A percentile compares a stretch with the other conserved stretches of the same genome.
These are phyloP conservation scores for Nasturtium officinale DNA, from an alignment of 345 rosid species.

Conservation along the genomic window DNA sequence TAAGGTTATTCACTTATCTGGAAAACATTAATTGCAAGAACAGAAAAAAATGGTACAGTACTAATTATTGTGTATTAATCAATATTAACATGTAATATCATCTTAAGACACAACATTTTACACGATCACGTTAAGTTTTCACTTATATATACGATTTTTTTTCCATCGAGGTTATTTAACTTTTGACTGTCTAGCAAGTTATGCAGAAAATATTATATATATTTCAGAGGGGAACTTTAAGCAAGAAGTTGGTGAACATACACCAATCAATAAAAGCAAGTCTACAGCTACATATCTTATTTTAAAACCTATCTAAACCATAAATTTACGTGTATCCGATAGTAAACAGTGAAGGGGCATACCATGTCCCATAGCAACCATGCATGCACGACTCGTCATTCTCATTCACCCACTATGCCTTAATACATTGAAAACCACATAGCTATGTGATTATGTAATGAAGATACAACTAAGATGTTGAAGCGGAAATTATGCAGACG, in stretches of 20 bases:
- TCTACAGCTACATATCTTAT: constrained; percentile 34
- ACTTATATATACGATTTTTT: not conserved
- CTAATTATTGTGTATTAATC: no score
- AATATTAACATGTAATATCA: not conserved
- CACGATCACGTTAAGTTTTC: no score
- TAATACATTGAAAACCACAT: not conserved
- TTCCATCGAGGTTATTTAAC: not conserved
- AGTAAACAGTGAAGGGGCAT: constrained; percentile 16
- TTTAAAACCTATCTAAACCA: constrained; percentile 11
- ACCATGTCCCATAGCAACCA: constrained; percentile 33
- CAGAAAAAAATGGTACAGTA: no score
- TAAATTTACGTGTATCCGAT: constrained; percentile 16
- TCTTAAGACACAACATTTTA: not conserved
- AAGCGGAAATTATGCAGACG: not conserved
- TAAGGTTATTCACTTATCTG: no score
- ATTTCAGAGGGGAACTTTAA: not conserved
- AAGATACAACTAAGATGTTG: not conserved
- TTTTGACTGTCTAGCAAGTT: not conserved
- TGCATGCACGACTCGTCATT: constrained; percentile 41
- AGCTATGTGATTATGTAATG: not conserved
- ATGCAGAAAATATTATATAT: not conserved
- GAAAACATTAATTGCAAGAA: no score
- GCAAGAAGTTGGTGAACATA: constrained; percentile 32
- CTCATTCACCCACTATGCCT: constrained; percentile 32
- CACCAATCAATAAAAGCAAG: constrained; percentile 34